Percentiles rank a stretch among this genome's conserved stretches.
phyloP scores from a whole-genome alignment of 768 basidiomycete genomes.

The Pholiota conissans region DNA sequence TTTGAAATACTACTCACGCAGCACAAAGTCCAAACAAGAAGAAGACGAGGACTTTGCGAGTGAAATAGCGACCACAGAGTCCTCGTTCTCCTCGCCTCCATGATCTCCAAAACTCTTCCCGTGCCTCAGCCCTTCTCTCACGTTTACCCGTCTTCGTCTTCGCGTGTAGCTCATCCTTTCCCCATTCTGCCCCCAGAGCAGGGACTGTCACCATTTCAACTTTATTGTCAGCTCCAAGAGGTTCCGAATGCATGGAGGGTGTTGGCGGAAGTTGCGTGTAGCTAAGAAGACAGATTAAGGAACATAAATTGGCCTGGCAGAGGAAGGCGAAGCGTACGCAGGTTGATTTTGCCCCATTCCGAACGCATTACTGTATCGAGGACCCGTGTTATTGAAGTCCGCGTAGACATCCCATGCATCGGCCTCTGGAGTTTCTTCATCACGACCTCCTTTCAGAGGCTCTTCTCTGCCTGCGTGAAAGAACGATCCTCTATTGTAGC shows the following conservation, averaged over 20 bases:
- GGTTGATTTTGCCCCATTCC: slow-evolving; percentile 22
- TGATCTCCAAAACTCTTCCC: slow-evolving; percentile 62
- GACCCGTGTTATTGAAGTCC: slow-evolving; percentile 87
- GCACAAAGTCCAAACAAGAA: slow-evolving; percentile 60
- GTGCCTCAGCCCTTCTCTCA: slow-evolving; percentile 56
- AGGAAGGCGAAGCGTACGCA: slow-evolving; percentile 11
- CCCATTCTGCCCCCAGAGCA: slow-evolving; percentile 90
- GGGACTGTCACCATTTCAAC: slow-evolving; percentile 94
- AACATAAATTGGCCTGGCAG: neutral
- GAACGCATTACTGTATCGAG: slow-evolving; percentile 70
- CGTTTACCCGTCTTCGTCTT: slow-evolving; percentile 74
- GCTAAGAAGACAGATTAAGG: slow-evolving; percentile 9
- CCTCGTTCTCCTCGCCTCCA: slow-evolving; percentile 84
- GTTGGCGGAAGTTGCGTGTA: slow-evolving; percentile 43
- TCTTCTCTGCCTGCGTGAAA: slow-evolving; percentile 70
- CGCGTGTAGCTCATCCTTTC: slow-evolving; percentile 68
- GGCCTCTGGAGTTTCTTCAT: slow-evolving; percentile 59
- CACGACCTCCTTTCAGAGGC: slow-evolving; percentile 75
- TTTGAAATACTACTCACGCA: slow-evolving; percentile 38
- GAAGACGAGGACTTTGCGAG: slow-evolving; percentile 70
- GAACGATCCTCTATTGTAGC: slow-evolving; percentile 74
- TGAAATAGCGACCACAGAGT: slow-evolving; percentile 78
- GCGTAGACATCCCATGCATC: slow-evolving; percentile 81
- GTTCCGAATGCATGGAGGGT: slow-evolving; percentile 36
- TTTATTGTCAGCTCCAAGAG: slow-evolving; percentile 38